phyloP scores from a whole-genome alignment of 2,329 filamentous ascomycete genomes.

The Ophiostoma australiae region DNA sequence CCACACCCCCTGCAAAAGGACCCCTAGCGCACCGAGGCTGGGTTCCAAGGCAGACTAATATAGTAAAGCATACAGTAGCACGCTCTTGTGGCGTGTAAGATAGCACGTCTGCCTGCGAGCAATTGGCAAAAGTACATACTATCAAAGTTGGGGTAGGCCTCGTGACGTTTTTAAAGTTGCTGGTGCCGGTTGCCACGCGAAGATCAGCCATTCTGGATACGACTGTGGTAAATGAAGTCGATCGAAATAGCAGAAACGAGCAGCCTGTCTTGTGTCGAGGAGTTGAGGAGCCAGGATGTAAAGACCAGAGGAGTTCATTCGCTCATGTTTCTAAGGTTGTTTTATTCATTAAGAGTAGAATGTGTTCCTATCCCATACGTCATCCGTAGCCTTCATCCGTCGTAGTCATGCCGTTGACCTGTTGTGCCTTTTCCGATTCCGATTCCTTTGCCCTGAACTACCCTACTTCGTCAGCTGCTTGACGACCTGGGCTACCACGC shows the following conservation, averaged over 20 bases:
- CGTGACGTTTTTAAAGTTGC: not conserved
- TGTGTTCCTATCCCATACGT: not conserved
- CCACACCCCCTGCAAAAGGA: not conserved
- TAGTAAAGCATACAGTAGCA: not conserved
- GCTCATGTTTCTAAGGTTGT: not conserved
- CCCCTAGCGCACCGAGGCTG: slow-evolving; percentile 1
- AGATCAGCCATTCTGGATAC: not conserved
- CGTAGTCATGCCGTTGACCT: not conserved
- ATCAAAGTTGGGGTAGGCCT: not conserved
- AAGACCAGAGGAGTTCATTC: too few species aligned
- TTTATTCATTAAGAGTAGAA: slow-evolving; percentile 1
- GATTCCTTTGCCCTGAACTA: not conserved
- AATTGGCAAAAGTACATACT: not conserved
- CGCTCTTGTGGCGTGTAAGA: too few species aligned
- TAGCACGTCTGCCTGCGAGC: not conserved
- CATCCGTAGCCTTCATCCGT: not conserved
- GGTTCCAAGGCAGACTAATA: not conserved
- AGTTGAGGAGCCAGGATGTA: too few species aligned
- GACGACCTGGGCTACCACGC: slow-evolving; percentile 55
- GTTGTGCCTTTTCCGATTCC: not conserved
- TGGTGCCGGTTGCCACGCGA: not conserved
- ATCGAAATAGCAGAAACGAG: not conserved
- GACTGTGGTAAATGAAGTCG: not conserved
- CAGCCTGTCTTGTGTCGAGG: not conserved
- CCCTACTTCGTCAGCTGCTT: slow-evolving; percentile 42